Evolutionary conservation across 2,329 filamentous ascomycete genomes (phyloP).

Genomic region (Arthrobotrys musiformis): DNA sequence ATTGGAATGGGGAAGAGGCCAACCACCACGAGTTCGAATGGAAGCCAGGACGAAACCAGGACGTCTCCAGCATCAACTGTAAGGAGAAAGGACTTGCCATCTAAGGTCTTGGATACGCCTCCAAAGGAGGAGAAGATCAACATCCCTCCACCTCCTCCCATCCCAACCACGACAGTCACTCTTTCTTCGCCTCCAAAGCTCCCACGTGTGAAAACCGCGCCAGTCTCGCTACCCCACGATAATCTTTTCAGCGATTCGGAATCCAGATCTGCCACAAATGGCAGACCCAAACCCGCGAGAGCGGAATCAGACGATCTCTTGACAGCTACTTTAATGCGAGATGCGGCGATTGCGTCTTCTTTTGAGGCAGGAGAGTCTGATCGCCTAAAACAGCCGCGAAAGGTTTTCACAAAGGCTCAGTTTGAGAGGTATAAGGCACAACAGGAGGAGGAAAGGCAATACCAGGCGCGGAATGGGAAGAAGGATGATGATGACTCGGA

Average conservation of each 20-base stretch:
- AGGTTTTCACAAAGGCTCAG: slow-evolving; percentile 89
- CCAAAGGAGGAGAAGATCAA: slow-evolving; percentile 22
- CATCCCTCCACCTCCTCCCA: slow-evolving; percentile 21
- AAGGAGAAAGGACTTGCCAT: slow-evolving; percentile 38
- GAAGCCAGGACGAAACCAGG: slow-evolving; percentile 18
- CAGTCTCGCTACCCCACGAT: slow-evolving; percentile 37
- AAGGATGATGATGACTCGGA: slow-evolving; percentile 65
- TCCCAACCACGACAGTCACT: slow-evolving; percentile 44
- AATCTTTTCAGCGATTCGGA: slow-evolving; percentile 24
- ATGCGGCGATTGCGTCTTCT: slow-evolving; percentile 65
- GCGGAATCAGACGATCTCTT: slow-evolving; percentile 59
- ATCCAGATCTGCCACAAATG: slow-evolving; percentile 57
- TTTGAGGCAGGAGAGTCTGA: slow-evolving; percentile 63
- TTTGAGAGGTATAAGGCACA: slow-evolving; percentile 81
- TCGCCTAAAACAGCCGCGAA: slow-evolving; percentile 67
- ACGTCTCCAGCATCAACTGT: slow-evolving; percentile 35
- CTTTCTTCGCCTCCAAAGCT: slow-evolving; percentile 42
- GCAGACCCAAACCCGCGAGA: slow-evolving; percentile 55
- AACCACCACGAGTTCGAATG: slow-evolving; percentile 21
- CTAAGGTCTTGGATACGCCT: slow-evolving; percentile 14
- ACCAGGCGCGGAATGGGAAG: slow-evolving; percentile 63
- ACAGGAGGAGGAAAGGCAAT: slow-evolving; percentile 74
- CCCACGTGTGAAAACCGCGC: slow-evolving; percentile 45
- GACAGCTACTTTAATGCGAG: slow-evolving; percentile 63
- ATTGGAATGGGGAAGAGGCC: slow-evolving; percentile 29